Evolutionary conservation across 176 grass and related monocot genomes (phyloP).

Genomic region (Phoenix dactylifera): DNA sequence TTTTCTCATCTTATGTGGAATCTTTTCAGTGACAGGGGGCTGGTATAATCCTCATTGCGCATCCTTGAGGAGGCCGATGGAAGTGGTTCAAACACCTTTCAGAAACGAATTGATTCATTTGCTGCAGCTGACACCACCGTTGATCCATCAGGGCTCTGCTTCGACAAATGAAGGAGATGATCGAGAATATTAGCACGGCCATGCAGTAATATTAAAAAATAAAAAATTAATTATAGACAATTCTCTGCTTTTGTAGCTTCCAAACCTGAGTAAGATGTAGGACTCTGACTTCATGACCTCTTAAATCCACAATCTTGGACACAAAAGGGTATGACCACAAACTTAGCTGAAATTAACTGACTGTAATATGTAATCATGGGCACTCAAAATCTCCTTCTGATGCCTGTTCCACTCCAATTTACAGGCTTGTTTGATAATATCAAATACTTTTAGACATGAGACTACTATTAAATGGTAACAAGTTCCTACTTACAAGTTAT

Average conservation of each 20-base stretch:
- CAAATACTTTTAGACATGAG: neutral
- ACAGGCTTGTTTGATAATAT: slow-evolving; percentile 15
- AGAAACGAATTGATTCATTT: slow-evolving; percentile 30
- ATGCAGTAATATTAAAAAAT: too few species aligned
- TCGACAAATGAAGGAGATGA: neutral
- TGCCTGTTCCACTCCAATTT: slow-evolving; percentile 39
- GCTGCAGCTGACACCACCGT: slow-evolving; percentile 29
- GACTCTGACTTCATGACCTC: slow-evolving; percentile 24
- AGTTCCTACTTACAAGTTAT: too few species aligned
- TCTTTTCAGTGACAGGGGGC: slow-evolving; percentile 27
- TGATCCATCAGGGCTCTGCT: slow-evolving; percentile 35
- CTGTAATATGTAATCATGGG: slow-evolving; percentile 23
- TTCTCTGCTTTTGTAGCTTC: too few species aligned
- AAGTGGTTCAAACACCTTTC: slow-evolving; percentile 28
- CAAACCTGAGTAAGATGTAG: slow-evolving; percentile 31
- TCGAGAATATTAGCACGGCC: too few species aligned
- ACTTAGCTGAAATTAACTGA: slow-evolving; percentile 18
- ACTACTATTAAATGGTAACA: too few species aligned
- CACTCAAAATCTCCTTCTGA: slow-evolving; percentile 37
- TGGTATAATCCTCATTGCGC: neutral
- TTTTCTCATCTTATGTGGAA: slow-evolving; percentile 27
- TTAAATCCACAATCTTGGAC: slow-evolving; percentile 30
- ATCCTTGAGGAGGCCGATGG: neutral
- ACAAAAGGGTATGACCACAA: slow-evolving; percentile 32
- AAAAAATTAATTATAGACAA: too few species aligned